These are phyloP conservation scores for Ustilago trichophora DNA, from an alignment of 1,284 basidiomycete genomes.

Conservation along the genomic window DNA sequence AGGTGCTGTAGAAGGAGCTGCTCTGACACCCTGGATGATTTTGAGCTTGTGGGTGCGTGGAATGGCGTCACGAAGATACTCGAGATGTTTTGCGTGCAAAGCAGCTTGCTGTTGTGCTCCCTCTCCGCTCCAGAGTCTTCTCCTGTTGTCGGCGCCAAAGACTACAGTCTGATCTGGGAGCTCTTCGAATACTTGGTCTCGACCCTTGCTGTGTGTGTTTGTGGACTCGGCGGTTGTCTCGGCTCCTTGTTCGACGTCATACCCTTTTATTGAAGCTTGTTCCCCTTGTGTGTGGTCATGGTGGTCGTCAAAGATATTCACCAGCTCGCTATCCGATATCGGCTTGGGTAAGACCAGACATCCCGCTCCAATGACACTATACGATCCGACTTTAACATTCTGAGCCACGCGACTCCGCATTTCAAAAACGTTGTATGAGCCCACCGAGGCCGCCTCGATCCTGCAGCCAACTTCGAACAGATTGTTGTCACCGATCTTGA, in stretches of 20 bases:
- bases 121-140: conserved; percentile 83
- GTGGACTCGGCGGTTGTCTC: too few species aligned
- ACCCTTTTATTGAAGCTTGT: background rate
- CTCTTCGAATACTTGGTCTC: conserved; percentile 67
- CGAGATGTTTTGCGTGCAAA: conserved; percentile 83
- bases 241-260: too few species aligned
- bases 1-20: too few species aligned
- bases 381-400: conserved; percentile 78
- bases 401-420: conserved; percentile 81
- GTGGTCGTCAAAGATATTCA: conserved; percentile 17
- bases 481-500: conserved; percentile 90
- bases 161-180: conserved; percentile 86
- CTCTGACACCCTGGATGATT: conserved; percentile 40
- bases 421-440: conserved; percentile 83
- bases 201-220: too few species aligned
- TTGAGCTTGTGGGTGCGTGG: conserved; percentile 52
- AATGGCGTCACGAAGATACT: conserved; percentile 78
- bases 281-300: background rate
- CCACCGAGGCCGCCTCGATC: conserved; percentile 84
- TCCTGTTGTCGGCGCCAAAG: conserved; percentile 78
- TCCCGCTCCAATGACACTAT: conserved; percentile 82
- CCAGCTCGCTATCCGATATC: conserved; percentile 15
- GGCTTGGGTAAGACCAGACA: conserved; percentile 68
- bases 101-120: conserved; percentile 84
- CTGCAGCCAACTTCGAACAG: conserved; percentile 90